Evolutionary conservation across 163 green algal species (phyloP), one percentile per base, ranked within the genome.

Genomic region (Chlamydomonas reinhardtii): DNA sequence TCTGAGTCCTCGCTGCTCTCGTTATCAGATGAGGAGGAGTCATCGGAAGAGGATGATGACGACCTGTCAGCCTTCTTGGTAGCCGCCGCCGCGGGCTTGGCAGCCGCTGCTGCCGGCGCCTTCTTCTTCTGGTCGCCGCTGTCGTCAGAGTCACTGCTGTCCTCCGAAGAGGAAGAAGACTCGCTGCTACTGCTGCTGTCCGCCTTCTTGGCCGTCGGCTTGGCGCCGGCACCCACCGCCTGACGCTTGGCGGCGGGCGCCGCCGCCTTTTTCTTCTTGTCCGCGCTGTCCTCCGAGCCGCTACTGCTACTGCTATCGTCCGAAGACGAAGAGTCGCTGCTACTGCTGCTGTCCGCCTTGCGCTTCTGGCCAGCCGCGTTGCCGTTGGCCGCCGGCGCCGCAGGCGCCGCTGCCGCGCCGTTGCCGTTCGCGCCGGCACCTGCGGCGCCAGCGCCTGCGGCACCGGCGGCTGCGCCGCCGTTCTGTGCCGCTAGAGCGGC

Each of bases 401-500:
- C 43, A 14, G 68, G 29, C 22, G 48, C 34, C 29, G 39, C 39
- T 14, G 39, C 5, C 39, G 39, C 39, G 39, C 39, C 39, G 32
- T 14, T 25, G 37, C 56, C 35, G 37, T 39, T 25, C 22, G 32
- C 73, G n/a, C 62, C 66, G 37, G 56, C 69, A n/a, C n/a, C n/a
- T n/a, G n/a, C n/a, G 25, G 35, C 27, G 29, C 29, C 19, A 4
- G 56, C 83, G 39, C 72, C 64, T 37, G 70, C 48, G 24, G 76
- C 77, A 64, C 71, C 27, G 35, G 74, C 29, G 32, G 73, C 73
- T n/a, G 68, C 68, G 27, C 88, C 62, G 66, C 85, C 66, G 73
- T 89, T 84, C 39, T 73, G 79, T 14, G 84, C 88, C 11, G 84
- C 82, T 2, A 87, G 78, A n/a, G 89, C 85, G 29, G 87, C 90